Evolutionary conservation across 2,329 filamentous ascomycete genomes (phyloP).

Genomic region (Dothistroma pini): DNA sequence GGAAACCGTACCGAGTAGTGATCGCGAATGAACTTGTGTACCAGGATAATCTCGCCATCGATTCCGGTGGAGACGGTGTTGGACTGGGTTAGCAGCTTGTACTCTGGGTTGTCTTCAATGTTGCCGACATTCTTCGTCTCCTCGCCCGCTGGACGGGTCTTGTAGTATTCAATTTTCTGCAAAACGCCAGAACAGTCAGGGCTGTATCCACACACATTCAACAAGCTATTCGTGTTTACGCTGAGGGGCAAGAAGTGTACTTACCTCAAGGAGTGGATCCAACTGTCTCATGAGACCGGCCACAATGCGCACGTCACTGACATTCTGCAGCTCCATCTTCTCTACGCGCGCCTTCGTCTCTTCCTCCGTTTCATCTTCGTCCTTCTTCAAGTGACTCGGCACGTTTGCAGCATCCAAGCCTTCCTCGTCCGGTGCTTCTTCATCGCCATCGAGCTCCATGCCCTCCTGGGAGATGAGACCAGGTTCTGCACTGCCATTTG

Average conservation of each 20-base stretch:
- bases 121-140: conserved; percentile 68
- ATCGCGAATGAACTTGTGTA: conserved; percentile 95
- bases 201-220: conserved; percentile 62
- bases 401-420: conserved; percentile 42
- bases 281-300: conserved; percentile 77
- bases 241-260: conserved; percentile 38
- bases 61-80: conserved; percentile 89
- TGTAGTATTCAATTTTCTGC: conserved; percentile 78
- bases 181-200: conserved; percentile 59
- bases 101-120: conserved; percentile 88
- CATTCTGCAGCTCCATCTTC: conserved; percentile 70
- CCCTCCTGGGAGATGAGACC: conserved; percentile 49
- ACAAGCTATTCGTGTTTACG: conserved; percentile 45
- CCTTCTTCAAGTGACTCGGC: conserved; percentile 37
- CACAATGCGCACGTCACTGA: conserved; percentile 76
- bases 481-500: conserved; percentile 10
- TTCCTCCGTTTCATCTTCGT: conserved; percentile 60
- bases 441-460: conserved; percentile 55
- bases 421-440: conserved; percentile 48
- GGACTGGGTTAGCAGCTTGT: conserved; percentile 80
- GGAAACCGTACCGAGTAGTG: conserved; percentile 94
- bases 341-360: conserved; percentile 75
- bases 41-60: conserved; percentile 83
- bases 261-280: conserved; percentile 77
- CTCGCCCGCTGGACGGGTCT: conserved; percentile 63